Conservation (phyloP, 2,329 filamentous ascomycete species). For the Aspergillus versicolor region DNA sequence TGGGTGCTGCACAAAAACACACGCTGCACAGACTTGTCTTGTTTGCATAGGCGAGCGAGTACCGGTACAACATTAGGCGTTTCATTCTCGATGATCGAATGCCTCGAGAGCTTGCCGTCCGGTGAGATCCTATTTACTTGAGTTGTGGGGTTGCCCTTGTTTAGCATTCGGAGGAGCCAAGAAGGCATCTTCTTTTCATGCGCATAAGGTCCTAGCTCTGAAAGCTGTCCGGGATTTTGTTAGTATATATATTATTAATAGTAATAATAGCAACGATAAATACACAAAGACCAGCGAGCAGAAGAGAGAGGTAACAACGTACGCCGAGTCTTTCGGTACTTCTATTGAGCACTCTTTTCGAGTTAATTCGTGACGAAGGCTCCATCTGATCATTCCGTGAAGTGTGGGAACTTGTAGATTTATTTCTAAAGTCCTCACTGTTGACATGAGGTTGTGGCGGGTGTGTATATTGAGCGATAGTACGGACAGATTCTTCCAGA, state of each 20-base stretch:
- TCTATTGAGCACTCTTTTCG: not conserved
- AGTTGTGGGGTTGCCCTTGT: conserved; percentile 57
- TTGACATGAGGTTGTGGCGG: not conserved
- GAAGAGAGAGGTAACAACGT: conserved; percentile 4
- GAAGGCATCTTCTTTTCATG: conserved; percentile 73
- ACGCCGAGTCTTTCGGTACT: conserved; percentile 33
- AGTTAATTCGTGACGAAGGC: not conserved
- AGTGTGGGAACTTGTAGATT: not conserved
- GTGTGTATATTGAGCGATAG: conserved; percentile 43
- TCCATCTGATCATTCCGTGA: not conserved
- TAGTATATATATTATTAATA: conserved; percentile 15
- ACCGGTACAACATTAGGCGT: conserved; percentile 59
- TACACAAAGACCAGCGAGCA: not conserved
- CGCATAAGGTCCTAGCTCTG: conserved; percentile 69
- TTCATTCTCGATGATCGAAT: conserved; percentile 49
- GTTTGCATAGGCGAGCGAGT: conserved; percentile 62
- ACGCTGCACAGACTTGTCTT: conserved; percentile 63
- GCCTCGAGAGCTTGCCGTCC: conserved; percentile 44
- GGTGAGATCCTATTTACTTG: conserved; percentile 51
- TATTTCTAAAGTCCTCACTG: not conserved
- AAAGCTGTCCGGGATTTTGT: conserved; percentile 41
- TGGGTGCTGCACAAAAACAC: conserved; percentile 78
- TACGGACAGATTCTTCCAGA: conserved; percentile 33
- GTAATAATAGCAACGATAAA: no score
- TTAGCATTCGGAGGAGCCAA: conserved; percentile 64